Conservation (phyloP, 805 yeast species). For the Hanseniaspora mollemarum region DNA sequence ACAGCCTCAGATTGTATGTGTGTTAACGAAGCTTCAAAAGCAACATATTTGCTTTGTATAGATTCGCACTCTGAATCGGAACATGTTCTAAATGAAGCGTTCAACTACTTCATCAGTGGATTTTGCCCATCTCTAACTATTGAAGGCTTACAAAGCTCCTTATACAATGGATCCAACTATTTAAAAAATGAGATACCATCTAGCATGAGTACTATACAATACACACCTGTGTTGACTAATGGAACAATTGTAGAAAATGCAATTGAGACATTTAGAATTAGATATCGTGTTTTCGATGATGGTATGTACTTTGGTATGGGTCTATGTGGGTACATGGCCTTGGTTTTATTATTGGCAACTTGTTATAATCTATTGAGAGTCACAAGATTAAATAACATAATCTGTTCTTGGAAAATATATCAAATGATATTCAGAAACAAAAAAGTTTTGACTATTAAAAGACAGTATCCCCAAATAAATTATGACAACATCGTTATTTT, state of each 20-base stretch:
- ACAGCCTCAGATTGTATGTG: not conserved
- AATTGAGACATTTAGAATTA: slow-evolving; percentile 14
- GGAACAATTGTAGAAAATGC: slow-evolving; percentile 12
- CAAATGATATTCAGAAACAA: not conserved
- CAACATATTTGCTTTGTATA: slow-evolving; percentile 10
- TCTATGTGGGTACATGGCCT: slow-evolving; percentile 15
- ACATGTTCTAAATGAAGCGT: not conserved
- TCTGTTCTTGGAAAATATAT: not conserved
- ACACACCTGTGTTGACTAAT: slow-evolving; percentile 10
- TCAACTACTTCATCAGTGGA: not conserved
- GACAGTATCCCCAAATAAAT: not conserved
- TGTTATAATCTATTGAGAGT: not conserved
- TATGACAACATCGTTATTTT: slow-evolving; percentile 24
- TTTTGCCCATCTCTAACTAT: not conserved
- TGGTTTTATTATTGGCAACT: slow-evolving; percentile 1
- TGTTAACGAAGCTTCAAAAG: slow-evolving; percentile 8
- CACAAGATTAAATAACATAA: slow-evolving; percentile 2
- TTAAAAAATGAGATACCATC: not conserved
- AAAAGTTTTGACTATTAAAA: not conserved
- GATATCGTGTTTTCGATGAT: slow-evolving; percentile 14
- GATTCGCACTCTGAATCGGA: not conserved
- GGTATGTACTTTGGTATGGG: slow-evolving; percentile 17
- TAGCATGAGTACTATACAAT: not conserved
- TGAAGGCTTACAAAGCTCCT: not conserved
- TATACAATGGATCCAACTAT: slow-evolving; percentile 8